These are phyloP conservation scores for Podaxis sp. DNA, from an alignment of 768 basidiomycete species.

Conservation along the genomic window DNA sequence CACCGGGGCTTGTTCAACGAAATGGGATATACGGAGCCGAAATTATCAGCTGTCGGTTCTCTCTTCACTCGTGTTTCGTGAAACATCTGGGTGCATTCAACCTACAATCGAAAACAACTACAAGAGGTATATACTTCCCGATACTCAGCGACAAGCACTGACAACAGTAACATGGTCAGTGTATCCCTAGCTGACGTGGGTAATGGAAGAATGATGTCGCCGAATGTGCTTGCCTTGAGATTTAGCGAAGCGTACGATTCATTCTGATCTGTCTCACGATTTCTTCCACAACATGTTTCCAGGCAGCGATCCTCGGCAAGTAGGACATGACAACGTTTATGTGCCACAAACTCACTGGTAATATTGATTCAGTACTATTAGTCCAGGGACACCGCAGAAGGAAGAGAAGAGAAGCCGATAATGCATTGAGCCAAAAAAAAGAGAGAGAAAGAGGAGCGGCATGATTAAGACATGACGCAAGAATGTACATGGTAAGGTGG, in stretches of 20 bases:
- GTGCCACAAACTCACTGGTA: slow-evolving; percentile 6
- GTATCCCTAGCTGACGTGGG: neutral
- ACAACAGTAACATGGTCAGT: neutral
- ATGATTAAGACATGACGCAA: slow-evolving; percentile 12
- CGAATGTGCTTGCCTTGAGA: neutral
- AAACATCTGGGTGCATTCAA: too few relatives aligned
- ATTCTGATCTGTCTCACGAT: slow-evolving; percentile 1
- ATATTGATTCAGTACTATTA: slow-evolving; percentile 13
- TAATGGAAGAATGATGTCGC: slow-evolving; percentile 1
- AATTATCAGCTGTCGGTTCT: neutral
- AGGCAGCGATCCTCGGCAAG: neutral
- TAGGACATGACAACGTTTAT: neutral
- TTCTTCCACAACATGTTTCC: neutral
- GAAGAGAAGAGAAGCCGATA: slow-evolving; percentile 8
- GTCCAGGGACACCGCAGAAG: slow-evolving; percentile 13
- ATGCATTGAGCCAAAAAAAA: neutral
- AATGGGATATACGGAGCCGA: neutral
- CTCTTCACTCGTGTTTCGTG: too few relatives aligned
- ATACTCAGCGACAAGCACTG: too few relatives aligned
- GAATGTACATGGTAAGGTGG: slow-evolving; percentile 11
- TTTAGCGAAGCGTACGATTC: neutral
- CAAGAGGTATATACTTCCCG: too few relatives aligned
- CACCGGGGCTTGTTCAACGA: neutral
- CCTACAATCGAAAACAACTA: too few relatives aligned
- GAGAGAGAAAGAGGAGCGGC: neutral